Conservation (phyloP, 2,329 filamentous ascomycete genomes). For the Coniosporium tulheliwenetii region DNA sequence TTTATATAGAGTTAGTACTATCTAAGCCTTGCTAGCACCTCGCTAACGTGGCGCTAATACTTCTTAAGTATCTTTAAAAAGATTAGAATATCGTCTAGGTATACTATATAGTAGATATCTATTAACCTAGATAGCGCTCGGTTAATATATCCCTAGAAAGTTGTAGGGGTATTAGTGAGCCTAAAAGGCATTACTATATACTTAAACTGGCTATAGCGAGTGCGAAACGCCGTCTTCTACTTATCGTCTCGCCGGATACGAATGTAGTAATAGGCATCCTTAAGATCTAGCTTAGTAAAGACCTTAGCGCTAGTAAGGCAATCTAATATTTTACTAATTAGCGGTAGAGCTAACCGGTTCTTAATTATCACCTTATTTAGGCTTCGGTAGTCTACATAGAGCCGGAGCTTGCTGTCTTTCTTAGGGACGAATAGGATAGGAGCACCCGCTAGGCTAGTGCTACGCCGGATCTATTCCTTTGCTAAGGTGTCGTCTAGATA, state of each 20-base stretch:
- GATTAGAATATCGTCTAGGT: too few species aligned
- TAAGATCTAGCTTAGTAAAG: constrained; percentile 11
- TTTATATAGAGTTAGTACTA: constrained; percentile 4
- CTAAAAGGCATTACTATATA: too few species aligned
- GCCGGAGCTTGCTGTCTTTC: constrained; percentile 3
- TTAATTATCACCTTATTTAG: constrained; percentile 15
- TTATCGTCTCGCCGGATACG: too few species aligned
- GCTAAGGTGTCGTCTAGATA: background rate
- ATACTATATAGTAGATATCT: too few species aligned
- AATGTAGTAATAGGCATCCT: too few species aligned
- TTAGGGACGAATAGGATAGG: background rate
- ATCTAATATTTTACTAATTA: constrained; percentile 12
- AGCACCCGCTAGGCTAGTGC: background rate
- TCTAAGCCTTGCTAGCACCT: constrained; percentile 6
- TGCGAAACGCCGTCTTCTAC: too few species aligned
- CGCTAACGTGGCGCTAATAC: constrained; percentile 4
- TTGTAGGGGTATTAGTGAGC: too few species aligned
- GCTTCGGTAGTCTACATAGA: constrained; percentile 12
- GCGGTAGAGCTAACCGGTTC: constrained; percentile 9
- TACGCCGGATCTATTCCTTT: background rate
- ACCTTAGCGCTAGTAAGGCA: constrained; percentile 5
- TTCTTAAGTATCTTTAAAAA: constrained; percentile 5
- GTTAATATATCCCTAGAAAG: too few species aligned
- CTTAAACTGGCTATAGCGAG: too few species aligned
- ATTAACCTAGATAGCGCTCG: too few species aligned